Percentiles rank a stretch among this genome's conserved stretches.
These are phyloP conservation scores for Peniophora sp. DNA, from an alignment of 1,284 basidiomycete species.

Conservation along the genomic window DNA sequence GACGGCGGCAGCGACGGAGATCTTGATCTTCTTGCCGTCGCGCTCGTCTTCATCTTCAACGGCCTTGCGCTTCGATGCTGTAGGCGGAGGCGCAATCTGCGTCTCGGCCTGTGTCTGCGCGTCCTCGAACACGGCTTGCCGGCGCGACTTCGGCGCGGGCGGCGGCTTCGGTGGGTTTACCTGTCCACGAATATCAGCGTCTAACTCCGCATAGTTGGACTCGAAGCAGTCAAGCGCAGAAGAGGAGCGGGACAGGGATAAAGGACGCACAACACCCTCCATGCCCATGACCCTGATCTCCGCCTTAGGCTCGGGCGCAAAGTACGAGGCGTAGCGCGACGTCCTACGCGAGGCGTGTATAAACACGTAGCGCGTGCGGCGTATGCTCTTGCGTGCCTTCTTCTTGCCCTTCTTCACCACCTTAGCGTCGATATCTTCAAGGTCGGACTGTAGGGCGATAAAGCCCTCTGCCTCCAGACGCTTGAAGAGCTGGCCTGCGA, in stretches of 20 bases:
- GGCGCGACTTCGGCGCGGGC: no score
- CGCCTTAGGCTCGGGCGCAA: slow-evolving; percentile 48
- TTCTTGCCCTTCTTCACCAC: slow-evolving; percentile 29
- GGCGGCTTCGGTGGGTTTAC: slow-evolving; percentile 8
- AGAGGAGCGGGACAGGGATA: neutral
- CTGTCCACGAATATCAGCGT: slow-evolving; percentile 17
- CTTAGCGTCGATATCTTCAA: slow-evolving; percentile 2
- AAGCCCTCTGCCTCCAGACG: slow-evolving; percentile 72
- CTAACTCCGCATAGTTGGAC: slow-evolving; percentile 2
- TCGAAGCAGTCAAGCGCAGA: neutral
- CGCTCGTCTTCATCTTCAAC: slow-evolving; percentile 8
- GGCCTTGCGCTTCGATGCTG: slow-evolving; percentile 21
- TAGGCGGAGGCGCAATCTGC: slow-evolving; percentile 19
- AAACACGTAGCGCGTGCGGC: slow-evolving; percentile 53
- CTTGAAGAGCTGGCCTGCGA: slow-evolving; percentile 57
- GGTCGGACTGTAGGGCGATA: slow-evolving; percentile 26
- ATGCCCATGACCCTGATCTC: slow-evolving; percentile 56
- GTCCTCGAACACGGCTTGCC: slow-evolving; percentile 9
- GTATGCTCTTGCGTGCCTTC: slow-evolving; percentile 43
- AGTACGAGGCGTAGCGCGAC: slow-evolving; percentile 54
- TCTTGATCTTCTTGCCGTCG: slow-evolving; percentile 28
- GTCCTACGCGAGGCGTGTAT: slow-evolving; percentile 35
- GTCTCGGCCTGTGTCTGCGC: slow-evolving; percentile 51
- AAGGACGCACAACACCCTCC: slow-evolving; percentile 40
- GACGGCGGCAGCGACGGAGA: slow-evolving; percentile 29